Evolutionary conservation across 2,329 filamentous ascomycete genomes (phyloP).

Genomic region (Periconia sp.): DNA sequence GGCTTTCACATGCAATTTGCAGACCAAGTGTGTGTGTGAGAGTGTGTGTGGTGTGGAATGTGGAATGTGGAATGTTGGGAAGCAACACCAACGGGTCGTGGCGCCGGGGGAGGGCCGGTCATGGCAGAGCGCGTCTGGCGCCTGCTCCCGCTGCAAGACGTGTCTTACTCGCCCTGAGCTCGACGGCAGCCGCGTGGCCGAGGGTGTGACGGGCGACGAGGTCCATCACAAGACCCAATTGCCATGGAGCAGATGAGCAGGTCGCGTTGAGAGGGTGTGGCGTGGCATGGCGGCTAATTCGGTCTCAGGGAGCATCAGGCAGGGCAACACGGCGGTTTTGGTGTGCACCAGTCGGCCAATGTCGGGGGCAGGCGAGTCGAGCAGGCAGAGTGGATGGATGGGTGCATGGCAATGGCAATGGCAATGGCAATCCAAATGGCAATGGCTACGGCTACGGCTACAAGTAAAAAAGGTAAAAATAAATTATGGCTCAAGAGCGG

Average conservation of each 20-base stretch:
- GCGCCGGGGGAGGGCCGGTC: no score
- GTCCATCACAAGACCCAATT: slow-evolving; percentile 39
- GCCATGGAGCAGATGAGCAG: slow-evolving; percentile 22
- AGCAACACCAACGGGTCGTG: no score
- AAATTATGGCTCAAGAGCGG: no score
- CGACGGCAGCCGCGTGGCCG: slow-evolving; percentile 37
- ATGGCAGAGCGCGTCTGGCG: slow-evolving; percentile 28
- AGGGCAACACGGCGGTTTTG: slow-evolving; percentile 1
- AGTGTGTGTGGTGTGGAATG: no score
- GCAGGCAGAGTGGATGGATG: not conserved
- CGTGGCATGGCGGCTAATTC: slow-evolving; percentile 36
- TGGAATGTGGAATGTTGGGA: no score
- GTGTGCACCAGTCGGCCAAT: slow-evolving; percentile 1
- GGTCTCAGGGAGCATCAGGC: slow-evolving; percentile 11
- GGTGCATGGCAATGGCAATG: no score
- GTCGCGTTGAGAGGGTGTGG: slow-evolving; percentile 22
- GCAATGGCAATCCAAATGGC: no score
- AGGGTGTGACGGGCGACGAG: slow-evolving; percentile 26
- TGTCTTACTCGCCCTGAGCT: slow-evolving; percentile 33
- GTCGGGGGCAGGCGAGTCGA: slow-evolving; percentile 11
- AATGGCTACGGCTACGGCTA: no score
- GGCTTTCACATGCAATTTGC: slow-evolving; percentile 39
- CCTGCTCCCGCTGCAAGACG: slow-evolving; percentile 37
- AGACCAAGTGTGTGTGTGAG: not conserved
- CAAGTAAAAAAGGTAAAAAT: no score